Base-by-base conservation (phyloP, 306 rosid species). In the Trifolium pratense region DNA sequence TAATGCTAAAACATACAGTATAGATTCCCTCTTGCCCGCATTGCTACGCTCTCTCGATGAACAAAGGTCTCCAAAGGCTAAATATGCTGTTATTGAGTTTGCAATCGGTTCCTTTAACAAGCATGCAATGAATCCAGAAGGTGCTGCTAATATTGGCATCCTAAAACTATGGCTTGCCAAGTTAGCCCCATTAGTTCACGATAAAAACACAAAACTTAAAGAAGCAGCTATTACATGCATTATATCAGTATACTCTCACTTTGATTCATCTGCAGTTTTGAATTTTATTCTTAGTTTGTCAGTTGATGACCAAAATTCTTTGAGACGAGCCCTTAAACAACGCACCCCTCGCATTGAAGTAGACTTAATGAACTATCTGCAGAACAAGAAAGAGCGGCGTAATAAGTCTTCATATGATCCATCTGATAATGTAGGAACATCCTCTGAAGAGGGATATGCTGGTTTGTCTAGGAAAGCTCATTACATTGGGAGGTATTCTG, bases 311-410 rank as follows among this genome's bases (percentile, higher is more conserved):
- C 99, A 95, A 75, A 95, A 95, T 86, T 87, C 93, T 67, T 76
- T 95, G 86, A 88, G 99, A 85, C 94, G 99, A 60, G 97, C 99
- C 80, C 90, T 95, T 72, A 95, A 95, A 76, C 99, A 95, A 73
- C 73, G 73, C 17, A 95, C 99, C 68, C 99, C 99, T 84, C 99
- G 99, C 70, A 95, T 95, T 75, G 99, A 95, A 84, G 99, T 95
- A 52, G 99, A 95, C 81, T 82, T 95, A 21, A 87, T 95, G 86
- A 95, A 81, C 90, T 90, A 84, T 80, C 75, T 95, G 87, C 99
- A 95, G 88, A 95, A 64, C 82, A 95, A 90, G 97, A 95, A 90
- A 81, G 99, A 92, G 81, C 81, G 97, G 17, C 92, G 99, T 23
- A 26, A 73, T 1, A 95, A 95, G 83, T 83, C 93, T 74, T 91